These are phyloP conservation scores for Brassica hybrid DNA, from an alignment of 441 rosid genomes.

Conservation along the genomic window DNA sequence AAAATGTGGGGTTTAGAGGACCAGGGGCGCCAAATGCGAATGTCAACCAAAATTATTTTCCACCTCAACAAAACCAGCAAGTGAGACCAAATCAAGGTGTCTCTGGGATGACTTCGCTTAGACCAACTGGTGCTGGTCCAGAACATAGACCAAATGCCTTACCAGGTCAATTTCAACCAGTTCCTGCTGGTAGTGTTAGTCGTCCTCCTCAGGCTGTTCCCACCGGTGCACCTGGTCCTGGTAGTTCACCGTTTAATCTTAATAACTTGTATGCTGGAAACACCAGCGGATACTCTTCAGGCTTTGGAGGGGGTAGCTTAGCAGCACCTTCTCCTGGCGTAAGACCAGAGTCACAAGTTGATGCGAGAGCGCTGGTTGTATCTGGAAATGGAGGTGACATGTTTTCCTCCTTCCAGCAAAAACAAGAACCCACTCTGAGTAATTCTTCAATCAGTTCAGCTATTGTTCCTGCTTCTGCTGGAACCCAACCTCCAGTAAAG, in stretches of 20 bases:
- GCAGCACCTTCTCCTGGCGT: constrained; percentile 48
- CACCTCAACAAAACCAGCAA: constrained; percentile 62
- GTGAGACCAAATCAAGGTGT: constrained; percentile 50
- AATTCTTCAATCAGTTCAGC: constrained; percentile 57
- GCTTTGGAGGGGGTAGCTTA: constrained; percentile 48
- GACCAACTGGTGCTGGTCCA: constrained; percentile 53
- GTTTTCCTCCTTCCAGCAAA: too few relatives aligned
- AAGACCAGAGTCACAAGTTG: constrained; percentile 53
- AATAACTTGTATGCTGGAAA: constrained; percentile 66
- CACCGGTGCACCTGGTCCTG: constrained; percentile 43
- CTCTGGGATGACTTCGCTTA: constrained; percentile 40
- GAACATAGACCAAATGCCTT: constrained; percentile 59
- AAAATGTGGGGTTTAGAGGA: constrained; percentile 64
- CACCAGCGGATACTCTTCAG: constrained; percentile 51
- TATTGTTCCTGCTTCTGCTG: constrained; percentile 54
- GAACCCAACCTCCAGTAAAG: constrained; percentile 60
- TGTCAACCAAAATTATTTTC: constrained; percentile 55
- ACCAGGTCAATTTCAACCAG: constrained; percentile 51
- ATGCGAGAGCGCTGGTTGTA: constrained; percentile 58
- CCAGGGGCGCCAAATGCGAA: constrained; percentile 60
- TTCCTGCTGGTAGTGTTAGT: constrained; percentile 45
- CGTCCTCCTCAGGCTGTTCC: constrained; percentile 57
- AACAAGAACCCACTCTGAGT: constrained; percentile 56
- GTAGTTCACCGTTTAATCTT: constrained; percentile 52
- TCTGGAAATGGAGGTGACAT: constrained; percentile 94